phyloP scores from a whole-genome alignment of 768 basidiomycete species.

The Trametes sanguinea region DNA sequence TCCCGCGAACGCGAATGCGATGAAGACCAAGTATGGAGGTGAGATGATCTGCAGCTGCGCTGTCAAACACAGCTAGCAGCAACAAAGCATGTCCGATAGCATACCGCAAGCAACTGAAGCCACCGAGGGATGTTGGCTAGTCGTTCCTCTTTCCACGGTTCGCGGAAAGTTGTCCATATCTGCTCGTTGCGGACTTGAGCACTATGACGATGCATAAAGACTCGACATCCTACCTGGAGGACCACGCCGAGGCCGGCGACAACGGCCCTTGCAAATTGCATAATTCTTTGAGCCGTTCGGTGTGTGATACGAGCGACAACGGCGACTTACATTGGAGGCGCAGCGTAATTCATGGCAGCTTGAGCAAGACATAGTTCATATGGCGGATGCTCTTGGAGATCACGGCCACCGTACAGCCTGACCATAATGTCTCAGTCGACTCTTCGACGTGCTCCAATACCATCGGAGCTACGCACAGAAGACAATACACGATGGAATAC shows the following conservation, averaged over 20 bases:
- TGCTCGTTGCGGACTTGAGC: conserved; percentile 16
- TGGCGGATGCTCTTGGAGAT: conserved; percentile 30
- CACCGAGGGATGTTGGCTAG: conserved; percentile 29
- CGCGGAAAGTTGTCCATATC: conserved; percentile 41
- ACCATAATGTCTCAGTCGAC: not conserved
- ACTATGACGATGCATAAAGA: not conserved
- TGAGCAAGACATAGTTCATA: conserved; percentile 48
- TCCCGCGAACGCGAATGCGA: conserved; percentile 42
- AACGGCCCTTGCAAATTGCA: conserved; percentile 37
- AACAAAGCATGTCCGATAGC: not conserved
- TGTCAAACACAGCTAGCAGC: too few species aligned
- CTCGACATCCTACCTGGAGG: conserved; percentile 37
- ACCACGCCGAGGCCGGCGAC: conserved; percentile 45
- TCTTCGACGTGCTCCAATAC: not conserved
- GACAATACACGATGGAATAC: conserved; percentile 52
- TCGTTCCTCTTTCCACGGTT: conserved; percentile 24
- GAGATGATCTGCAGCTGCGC: conserved; percentile 34
- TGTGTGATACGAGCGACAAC: not conserved
- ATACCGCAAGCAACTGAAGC: conserved; percentile 31
- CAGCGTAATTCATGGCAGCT: conserved; percentile 53
- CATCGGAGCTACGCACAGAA: conserved; percentile 46
- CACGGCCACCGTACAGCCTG: conserved; percentile 38
- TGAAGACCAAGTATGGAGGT: conserved; percentile 45
- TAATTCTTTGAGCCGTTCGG: not conserved
- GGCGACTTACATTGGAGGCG: conserved; percentile 51